A percentile compares a stretch with the other conserved stretches of the same genome.
These are phyloP conservation scores for Hyphopichia fennica DNA, from an alignment of 1,139 yeast species.

Conservation along the genomic window DNA sequence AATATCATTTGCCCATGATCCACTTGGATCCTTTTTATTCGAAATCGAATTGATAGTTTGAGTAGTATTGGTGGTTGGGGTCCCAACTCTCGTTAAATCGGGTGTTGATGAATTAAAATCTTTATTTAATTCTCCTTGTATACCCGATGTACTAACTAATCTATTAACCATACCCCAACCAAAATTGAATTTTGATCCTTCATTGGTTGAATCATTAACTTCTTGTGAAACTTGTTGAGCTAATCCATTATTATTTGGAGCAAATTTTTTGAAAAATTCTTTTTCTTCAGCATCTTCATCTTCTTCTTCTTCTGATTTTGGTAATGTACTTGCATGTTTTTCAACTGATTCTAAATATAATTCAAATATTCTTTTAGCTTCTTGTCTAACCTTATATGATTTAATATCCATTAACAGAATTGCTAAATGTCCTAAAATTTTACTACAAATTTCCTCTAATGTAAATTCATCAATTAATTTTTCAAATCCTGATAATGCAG, in stretches of 20 bases:
- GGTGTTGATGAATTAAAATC: slow-evolving; percentile 45
- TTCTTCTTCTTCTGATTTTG: slow-evolving; percentile 48
- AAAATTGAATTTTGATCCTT: slow-evolving; percentile 25
- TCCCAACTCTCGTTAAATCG: slow-evolving; percentile 30
- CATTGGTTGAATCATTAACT: slow-evolving; percentile 5
- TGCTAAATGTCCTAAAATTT: slow-evolving; percentile 82
- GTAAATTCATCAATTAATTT: slow-evolving; percentile 65
- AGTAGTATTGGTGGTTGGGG: too few species aligned
- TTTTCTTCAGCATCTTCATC: slow-evolving; percentile 38
- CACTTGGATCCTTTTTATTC: slow-evolving; percentile 7
- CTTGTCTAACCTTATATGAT: slow-evolving; percentile 61
- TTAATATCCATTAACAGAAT: slow-evolving; percentile 79
- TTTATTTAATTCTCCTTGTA: slow-evolving; percentile 36
- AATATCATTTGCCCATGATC: slow-evolving; percentile 8
- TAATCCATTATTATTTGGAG: slow-evolving; percentile 13
- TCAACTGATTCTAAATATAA: slow-evolving; percentile 65
- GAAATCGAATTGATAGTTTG: slow-evolving; percentile 7
- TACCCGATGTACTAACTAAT: slow-evolving; percentile 30
- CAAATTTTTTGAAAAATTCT: slow-evolving; percentile 34
- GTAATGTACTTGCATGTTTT: slow-evolving; percentile 56
- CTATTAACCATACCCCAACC: slow-evolving; percentile 44
- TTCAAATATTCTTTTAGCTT: slow-evolving; percentile 69
- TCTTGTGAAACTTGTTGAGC: slow-evolving; percentile 3
- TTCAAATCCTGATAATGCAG: slow-evolving; percentile 75
- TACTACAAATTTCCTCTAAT: slow-evolving; percentile 76